Evolutionary conservation across 495 filamentous ascomycete genomes (phyloP).

Genomic region (Astrothelium subdiscretum): DNA sequence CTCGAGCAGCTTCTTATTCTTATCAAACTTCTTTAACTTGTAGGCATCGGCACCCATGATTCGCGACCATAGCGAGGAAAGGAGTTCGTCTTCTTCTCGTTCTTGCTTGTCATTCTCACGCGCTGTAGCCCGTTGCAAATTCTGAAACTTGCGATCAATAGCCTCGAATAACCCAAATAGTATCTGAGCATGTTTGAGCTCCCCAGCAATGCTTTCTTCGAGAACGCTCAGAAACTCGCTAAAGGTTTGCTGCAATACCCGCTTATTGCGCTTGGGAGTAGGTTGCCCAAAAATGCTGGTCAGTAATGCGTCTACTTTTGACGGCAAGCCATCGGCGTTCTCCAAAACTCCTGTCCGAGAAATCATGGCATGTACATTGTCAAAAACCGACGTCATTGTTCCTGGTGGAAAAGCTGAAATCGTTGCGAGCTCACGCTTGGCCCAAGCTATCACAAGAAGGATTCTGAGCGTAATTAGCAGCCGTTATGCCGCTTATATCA

Average conservation of each 20-base stretch:
- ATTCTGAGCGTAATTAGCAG: conserved; percentile 37
- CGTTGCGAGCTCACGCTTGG: conserved; percentile 59
- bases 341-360: conserved; percentile 60
- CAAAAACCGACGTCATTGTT: conserved; percentile 53
- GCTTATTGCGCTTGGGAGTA: conserved; percentile 61
- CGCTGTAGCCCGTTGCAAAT: conserved; percentile 73
- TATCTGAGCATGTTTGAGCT: conserved; percentile 61
- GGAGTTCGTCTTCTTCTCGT: conserved; percentile 62
- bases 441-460: conserved; percentile 90
- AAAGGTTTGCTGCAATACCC: conserved; percentile 74
- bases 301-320: conserved; percentile 51
- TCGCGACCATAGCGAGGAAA: conserved; percentile 74
- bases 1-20: conserved; percentile 60
- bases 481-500: background rate
- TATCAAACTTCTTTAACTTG: conserved; percentile 74
- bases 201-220: conserved; percentile 76
- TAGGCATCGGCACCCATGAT: conserved; percentile 61
- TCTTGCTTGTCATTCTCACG: conserved; percentile 73
- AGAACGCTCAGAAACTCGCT: conserved; percentile 76
- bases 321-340: conserved; percentile 48
- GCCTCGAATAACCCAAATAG: conserved; percentile 77
- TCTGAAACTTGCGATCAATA: conserved; percentile 79
- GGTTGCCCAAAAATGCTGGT: conserved; percentile 69
- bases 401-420: conserved; percentile 43
- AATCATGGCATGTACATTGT: conserved; percentile 69